Conservation (phyloP, 2,329 filamentous ascomycete genomes). For the Penicillium sp. region DNA sequence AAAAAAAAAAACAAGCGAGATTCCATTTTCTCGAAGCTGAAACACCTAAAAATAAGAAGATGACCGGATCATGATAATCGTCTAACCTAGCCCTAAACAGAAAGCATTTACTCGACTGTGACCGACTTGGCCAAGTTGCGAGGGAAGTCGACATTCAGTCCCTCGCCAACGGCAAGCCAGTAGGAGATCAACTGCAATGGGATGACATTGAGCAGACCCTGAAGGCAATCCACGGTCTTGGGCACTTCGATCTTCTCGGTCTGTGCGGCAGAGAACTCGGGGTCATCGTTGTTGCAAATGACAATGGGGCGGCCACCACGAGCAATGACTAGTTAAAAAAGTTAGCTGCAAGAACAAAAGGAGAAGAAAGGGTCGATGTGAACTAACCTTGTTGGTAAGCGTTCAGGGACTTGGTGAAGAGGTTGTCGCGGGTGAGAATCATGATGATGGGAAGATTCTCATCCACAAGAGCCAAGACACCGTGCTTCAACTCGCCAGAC, state of each 20-base stretch:
- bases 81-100: slow-evolving; percentile 16
- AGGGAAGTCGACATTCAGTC: slow-evolving; percentile 96
- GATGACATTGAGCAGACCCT: slow-evolving; percentile 96
- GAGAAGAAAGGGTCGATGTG: neutral
- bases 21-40: slow-evolving; percentile 24
- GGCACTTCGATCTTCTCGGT: slow-evolving; percentile 98
- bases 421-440: slow-evolving; percentile 93
- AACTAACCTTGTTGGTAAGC: slow-evolving; percentile 89
- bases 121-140: slow-evolving; percentile 98
- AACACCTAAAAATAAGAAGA: slow-evolving; percentile 27
- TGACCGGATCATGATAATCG: slow-evolving; percentile 25
- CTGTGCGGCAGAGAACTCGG: slow-evolving; percentile 82
- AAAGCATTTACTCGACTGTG: slow-evolving; percentile 78
- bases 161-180: slow-evolving; percentile 95
- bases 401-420: slow-evolving; percentile 99
- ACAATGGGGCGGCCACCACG: slow-evolving; percentile 95
- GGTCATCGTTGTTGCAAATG: slow-evolving; percentile 89
- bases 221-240: slow-evolving; percentile 88
- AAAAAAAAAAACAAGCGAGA: slow-evolving; percentile 3
- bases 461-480: slow-evolving; percentile 93
- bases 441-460: slow-evolving; percentile 99
- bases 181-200: slow-evolving; percentile 97
- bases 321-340: slow-evolving; percentile 69
- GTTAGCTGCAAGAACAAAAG: slow-evolving; percentile 20
- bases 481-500: slow-evolving; percentile 99